Evolutionary conservation across 805 yeast genomes (phyloP).

Genomic region (Wickerhamomyces pijperi): DNA sequence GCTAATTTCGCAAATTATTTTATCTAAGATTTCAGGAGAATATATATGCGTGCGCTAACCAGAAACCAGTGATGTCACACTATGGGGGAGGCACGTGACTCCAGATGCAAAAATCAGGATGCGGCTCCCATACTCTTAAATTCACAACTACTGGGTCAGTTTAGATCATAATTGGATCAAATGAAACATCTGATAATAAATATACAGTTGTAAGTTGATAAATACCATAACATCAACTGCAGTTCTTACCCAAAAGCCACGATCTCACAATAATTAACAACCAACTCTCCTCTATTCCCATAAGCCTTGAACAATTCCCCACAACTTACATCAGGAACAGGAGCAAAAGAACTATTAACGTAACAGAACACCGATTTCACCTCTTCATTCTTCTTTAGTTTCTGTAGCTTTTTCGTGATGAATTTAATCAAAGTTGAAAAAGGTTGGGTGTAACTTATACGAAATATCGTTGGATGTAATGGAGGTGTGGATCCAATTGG

Average conservation of each 20-base stretch:
- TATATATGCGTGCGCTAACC: too few species aligned
- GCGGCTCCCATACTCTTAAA: too few species aligned
- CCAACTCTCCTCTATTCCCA: slow-evolving; percentile 26
- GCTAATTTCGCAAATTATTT: too few species aligned
- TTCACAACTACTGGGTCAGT: too few species aligned
- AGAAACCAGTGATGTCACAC: too few species aligned
- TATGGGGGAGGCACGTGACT: too few species aligned
- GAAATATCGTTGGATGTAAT: slow-evolving; percentile 38
- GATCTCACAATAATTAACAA: slow-evolving; percentile 32
- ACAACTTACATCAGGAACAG: slow-evolving; percentile 31
- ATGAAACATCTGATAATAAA: too few species aligned
- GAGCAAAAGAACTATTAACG: slow-evolving; percentile 33
- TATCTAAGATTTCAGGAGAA: too few species aligned
- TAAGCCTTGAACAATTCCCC: slow-evolving; percentile 27
- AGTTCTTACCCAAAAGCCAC: slow-evolving; percentile 42
- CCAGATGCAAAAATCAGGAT: too few species aligned
- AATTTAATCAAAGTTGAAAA: slow-evolving; percentile 36
- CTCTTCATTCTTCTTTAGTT: slow-evolving; percentile 6
- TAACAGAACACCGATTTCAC: slow-evolving; percentile 25
- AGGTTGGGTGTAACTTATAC: slow-evolving; percentile 34
- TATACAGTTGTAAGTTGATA: too few species aligned
- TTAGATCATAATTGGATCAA: too few species aligned
- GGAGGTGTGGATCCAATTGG: slow-evolving; percentile 49
- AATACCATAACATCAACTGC: too few species aligned
- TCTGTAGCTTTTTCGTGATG: slow-evolving; percentile 27